A percentile compares a stretch with the other conserved stretches of the same genome.
phyloP scores from a whole-genome alignment of 805 yeast genomes.

The Candida odintsovae region DNA sequence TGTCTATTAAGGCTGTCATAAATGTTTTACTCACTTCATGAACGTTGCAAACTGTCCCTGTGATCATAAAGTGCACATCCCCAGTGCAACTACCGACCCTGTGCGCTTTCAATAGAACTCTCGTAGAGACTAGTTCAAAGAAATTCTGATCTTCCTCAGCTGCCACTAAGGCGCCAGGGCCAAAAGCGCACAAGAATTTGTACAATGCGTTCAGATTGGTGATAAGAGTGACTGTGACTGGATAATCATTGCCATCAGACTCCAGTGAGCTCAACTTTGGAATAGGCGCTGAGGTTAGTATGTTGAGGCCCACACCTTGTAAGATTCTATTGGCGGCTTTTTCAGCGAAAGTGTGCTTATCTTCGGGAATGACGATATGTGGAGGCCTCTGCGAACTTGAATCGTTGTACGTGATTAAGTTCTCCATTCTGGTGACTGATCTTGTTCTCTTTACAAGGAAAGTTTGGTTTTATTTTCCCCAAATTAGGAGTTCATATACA shows the following conservation, averaged over 20 bases:
- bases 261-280: background rate
- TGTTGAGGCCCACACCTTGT: background rate
- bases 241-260: background rate
- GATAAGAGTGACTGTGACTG: background rate
- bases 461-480: background rate
- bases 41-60: background rate
- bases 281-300: background rate
- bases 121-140: background rate
- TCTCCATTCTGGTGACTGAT: background rate
- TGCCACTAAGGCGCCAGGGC: conserved; percentile 2
- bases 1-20: background rate
- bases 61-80: background rate
- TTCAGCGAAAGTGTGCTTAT: background rate
- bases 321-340: background rate
- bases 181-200: background rate
- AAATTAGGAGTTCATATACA: background rate
- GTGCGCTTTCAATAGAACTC: background rate
- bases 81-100: background rate
- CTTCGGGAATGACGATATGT: background rate
- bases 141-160: background rate
- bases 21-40: background rate
- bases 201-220: background rate
- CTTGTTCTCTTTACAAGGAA: background rate
- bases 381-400: background rate
- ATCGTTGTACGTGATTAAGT: background rate